Conservation (phyloP, 1,139 yeast genomes). For the Candida glucosophila region DNA sequence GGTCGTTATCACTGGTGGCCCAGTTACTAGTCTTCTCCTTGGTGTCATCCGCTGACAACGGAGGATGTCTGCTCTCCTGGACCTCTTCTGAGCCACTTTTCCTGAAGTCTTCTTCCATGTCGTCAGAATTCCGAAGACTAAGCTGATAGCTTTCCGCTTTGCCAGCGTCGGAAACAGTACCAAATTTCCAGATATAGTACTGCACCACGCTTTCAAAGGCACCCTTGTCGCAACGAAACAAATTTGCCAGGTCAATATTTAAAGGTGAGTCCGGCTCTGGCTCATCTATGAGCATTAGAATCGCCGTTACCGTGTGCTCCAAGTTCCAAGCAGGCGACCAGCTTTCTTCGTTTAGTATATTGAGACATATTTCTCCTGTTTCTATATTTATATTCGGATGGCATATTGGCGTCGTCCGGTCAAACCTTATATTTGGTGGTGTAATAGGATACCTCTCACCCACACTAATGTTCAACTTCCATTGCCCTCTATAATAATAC, state of each 20-base stretch:
- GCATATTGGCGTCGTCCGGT: slow-evolving; percentile 36
- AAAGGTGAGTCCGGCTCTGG: slow-evolving; percentile 87
- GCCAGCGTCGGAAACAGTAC: slow-evolving; percentile 6
- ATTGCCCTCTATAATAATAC: slow-evolving; percentile 43
- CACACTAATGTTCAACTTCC: slow-evolving; percentile 47
- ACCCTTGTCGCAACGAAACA: slow-evolving; percentile 42
- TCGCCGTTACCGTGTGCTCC: slow-evolving; percentile 61
- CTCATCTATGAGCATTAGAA: slow-evolving; percentile 55
- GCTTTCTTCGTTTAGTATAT: slow-evolving; percentile 50
- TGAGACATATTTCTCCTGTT: slow-evolving; percentile 82
- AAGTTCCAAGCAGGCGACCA: slow-evolving; percentile 94
- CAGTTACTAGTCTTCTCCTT: not conserved
- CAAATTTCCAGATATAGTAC: slow-evolving; percentile 47
- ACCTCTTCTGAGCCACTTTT: not conserved
- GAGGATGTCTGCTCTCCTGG: not conserved
- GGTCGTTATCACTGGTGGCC: slow-evolving; percentile 2
- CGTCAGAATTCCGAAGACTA: slow-evolving; percentile 1
- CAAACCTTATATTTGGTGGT: slow-evolving; percentile 60
- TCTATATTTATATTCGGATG: slow-evolving; percentile 68
- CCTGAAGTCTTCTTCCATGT: not conserved
- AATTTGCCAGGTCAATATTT: slow-evolving; percentile 78
- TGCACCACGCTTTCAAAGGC: slow-evolving; percentile 59
- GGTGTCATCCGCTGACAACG: not conserved
- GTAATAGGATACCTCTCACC: slow-evolving; percentile 54
- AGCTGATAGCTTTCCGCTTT: not conserved